phyloP scores from a whole-genome alignment of 2,329 filamentous ascomycete species.

The Fusarium sublunatum region DNA sequence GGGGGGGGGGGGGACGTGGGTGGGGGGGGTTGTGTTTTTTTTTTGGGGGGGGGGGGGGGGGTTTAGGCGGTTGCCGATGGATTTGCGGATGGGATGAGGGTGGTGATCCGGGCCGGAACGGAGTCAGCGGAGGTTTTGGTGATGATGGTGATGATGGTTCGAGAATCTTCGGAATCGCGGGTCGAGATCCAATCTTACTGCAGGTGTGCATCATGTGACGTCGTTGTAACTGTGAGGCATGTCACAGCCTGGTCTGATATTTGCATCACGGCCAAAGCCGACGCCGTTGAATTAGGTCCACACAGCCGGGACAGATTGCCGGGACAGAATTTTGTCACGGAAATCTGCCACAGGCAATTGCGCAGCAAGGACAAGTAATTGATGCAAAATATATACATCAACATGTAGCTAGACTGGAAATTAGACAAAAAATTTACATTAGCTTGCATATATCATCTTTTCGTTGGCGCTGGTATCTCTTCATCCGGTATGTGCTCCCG shows the following conservation, averaged over 20 bases:
- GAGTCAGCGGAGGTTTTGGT: conserved; percentile 1
- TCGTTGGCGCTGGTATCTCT: too few species aligned
- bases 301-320: not conserved
- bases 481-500: too few species aligned
- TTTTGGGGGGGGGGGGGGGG: not conserved
- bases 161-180: conserved; percentile 3
- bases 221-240: conserved; percentile 2
- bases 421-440: too few species aligned
- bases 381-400: too few species aligned
- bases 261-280: conserved; percentile 14
- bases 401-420: too few species aligned
- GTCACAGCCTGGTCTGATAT: conserved; percentile 21
- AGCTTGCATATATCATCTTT: too few species aligned
- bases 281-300: not conserved
- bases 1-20: too few species aligned
- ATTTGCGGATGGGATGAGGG: conserved; percentile 1
- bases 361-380: too few species aligned
- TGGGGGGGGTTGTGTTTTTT: too few species aligned
- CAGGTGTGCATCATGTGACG: conserved; percentile 25
- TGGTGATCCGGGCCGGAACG: conserved; percentile 26
- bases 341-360: too few species aligned
- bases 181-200: not conserved
- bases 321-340: not conserved
- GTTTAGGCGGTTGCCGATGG: not conserved
- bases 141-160: conserved; percentile 6